A percentile compares a stretch with the other conserved stretches of the same genome.
Conservation (phyloP, 257 asterid species). For the Solanum gandarillasii region DNA sequence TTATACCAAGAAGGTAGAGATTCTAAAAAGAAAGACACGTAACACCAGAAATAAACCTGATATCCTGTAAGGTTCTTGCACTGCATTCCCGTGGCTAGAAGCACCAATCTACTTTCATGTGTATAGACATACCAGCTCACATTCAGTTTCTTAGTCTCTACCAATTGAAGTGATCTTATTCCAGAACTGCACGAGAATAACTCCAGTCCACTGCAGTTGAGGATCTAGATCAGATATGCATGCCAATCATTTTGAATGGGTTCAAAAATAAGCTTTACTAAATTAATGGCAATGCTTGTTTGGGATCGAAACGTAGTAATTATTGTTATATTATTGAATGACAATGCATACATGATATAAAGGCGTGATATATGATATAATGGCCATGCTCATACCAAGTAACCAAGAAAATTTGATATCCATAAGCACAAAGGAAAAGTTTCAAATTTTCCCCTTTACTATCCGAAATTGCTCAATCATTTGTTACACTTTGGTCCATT, state of each 20-base stretch:
- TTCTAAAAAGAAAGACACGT: not conserved
- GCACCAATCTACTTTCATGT: constrained; percentile 95
- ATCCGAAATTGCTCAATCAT: not conserved
- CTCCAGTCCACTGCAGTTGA: constrained; percentile 74
- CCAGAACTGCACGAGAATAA: constrained; percentile 47
- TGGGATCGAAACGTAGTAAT: not conserved
- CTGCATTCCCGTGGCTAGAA: constrained; percentile 89
- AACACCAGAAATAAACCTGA: constrained; percentile 51
- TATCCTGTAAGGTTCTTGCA: constrained; percentile 79
- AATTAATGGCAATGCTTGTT: not conserved
- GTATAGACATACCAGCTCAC: constrained; percentile 88
- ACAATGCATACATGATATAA: not conserved
- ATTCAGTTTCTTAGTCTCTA: constrained; percentile 59
- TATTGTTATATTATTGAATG: not conserved
- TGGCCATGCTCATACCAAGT: not conserved
- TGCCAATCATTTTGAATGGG: not conserved
- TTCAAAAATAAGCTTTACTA: not conserved
- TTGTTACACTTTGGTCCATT: not conserved
- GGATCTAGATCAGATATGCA: constrained; percentile 13
- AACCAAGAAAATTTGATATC: not conserved
- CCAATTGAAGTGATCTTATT: constrained; percentile 53
- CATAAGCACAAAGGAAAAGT: not conserved
- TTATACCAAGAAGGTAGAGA: not conserved
- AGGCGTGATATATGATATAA: not conserved
- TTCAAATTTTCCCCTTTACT: not conserved